phyloP scores from a whole-genome alignment of 345 rosid species.

The Kandelia obovata region DNA sequence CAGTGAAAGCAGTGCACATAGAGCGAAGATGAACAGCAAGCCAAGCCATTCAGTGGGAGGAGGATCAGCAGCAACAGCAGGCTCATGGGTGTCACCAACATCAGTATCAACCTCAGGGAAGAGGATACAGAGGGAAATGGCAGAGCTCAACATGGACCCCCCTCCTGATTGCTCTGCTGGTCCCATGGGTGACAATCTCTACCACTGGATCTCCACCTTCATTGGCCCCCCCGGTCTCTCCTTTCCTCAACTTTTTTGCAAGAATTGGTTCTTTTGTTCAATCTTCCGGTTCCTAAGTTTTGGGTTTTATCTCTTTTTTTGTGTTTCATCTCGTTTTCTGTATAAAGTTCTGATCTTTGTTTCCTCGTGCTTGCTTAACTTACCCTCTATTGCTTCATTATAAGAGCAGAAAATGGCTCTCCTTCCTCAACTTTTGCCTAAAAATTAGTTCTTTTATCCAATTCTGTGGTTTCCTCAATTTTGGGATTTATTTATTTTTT shows the following conservation, averaged over 20 bases:
- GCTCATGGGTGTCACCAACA: constrained; percentile 74
- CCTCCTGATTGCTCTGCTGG: constrained; percentile 86
- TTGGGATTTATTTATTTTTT: neutral
- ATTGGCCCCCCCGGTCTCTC: constrained; percentile 71
- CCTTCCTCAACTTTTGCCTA: neutral
- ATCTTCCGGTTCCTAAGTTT: neutral
- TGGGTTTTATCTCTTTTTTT: neutral
- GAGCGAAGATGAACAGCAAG: neutral
- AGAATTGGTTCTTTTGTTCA: neutral
- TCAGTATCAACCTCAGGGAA: constrained; percentile 84
- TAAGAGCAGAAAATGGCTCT: constrained; percentile 17
- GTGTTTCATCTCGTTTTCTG: neutral
- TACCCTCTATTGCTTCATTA: neutral
- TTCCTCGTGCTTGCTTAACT: neutral
- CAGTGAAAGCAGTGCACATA: no score
- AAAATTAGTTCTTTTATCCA: neutral
- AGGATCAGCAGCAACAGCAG: constrained; percentile 38
- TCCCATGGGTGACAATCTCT: constrained; percentile 88
- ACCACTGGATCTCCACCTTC: constrained; percentile 85
- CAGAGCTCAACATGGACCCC: constrained; percentile 70
- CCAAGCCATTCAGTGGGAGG: neutral
- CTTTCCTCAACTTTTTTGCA: neutral
- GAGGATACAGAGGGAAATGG: constrained; percentile 88
- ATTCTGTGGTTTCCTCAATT: neutral
- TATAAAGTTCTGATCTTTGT: neutral